Percentiles rank a stretch among this genome's conserved stretches.
Conservation (phyloP, 768 basidiomycete species). For the Leccinum ochraceum region DNA sequence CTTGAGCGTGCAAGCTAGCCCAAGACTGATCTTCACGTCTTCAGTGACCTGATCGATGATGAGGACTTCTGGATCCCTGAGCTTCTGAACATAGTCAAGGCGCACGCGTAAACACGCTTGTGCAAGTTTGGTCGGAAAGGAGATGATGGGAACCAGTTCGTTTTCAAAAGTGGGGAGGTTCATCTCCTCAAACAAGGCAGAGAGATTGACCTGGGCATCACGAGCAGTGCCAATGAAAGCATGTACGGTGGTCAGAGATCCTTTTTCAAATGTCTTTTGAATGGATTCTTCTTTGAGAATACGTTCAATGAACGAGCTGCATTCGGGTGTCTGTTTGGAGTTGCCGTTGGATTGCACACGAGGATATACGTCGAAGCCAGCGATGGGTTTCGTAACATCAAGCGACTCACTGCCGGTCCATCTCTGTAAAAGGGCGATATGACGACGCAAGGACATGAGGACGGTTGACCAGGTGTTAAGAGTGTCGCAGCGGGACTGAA, state of each 20-base stretch:
- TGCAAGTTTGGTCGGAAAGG: constrained; percentile 94
- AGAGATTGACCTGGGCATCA: constrained; percentile 80
- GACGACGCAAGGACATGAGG: constrained; percentile 78
- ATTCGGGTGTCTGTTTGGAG: constrained; percentile 54
- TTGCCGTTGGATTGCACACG: constrained; percentile 34
- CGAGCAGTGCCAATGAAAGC: constrained; percentile 83
- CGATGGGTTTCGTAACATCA: constrained; percentile 81
- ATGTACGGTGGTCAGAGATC: constrained; percentile 84
- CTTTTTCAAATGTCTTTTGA: constrained; percentile 90
- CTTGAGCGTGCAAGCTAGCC: constrained; percentile 93
- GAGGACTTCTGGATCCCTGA: constrained; percentile 84
- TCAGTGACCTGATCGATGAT: constrained; percentile 95
- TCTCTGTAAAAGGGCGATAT: constrained; percentile 76
- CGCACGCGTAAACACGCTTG: constrained; percentile 90
- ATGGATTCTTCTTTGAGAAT: constrained; percentile 96
- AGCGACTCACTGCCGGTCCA: constrained; percentile 95
- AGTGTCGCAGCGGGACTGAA: constrained; percentile 84
- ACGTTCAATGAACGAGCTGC: constrained; percentile 89
- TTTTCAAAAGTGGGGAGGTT: constrained; percentile 89
- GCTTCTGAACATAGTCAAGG: constrained; percentile 83
- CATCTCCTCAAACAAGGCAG: constrained; percentile 77
- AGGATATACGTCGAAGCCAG: constrained; percentile 52
- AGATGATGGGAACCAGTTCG: constrained; percentile 87
- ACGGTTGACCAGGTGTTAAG: constrained; percentile 93
- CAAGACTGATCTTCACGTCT: constrained; percentile 88